These are phyloP conservation scores for Calendula officinalis DNA, from an alignment of 129 eudicot genomes.

Conservation along the genomic window DNA sequence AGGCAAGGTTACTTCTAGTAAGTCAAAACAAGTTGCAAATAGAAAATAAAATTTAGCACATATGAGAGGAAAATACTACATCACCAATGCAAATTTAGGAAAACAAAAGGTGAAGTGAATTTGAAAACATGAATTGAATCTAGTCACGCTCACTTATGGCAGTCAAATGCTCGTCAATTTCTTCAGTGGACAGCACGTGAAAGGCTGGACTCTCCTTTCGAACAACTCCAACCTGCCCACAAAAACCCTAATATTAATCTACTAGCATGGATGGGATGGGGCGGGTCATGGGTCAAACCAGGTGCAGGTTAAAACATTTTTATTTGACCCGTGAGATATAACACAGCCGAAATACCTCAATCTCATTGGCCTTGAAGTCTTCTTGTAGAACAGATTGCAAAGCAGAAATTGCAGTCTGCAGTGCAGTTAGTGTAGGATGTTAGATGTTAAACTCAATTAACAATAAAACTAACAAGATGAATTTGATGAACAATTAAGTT, in stretches of 20 bases:
- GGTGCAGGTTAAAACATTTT: no score
- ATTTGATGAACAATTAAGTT: not conserved
- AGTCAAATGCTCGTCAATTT: conserved; percentile 92
- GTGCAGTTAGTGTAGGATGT: conserved; percentile 4
- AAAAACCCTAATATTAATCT: not conserved
- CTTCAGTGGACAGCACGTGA: conserved; percentile 76
- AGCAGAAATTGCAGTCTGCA: conserved; percentile 95
- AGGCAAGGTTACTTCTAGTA: not conserved
- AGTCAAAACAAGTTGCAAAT: not conserved
- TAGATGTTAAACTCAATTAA: conserved; percentile 7
- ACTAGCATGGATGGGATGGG: not conserved
- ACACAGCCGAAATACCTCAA: conserved; percentile 50
- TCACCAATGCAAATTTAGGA: conserved; percentile 15
- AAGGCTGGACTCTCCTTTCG: conserved; percentile 69
- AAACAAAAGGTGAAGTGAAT: conserved; percentile 16
- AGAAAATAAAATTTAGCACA: not conserved
- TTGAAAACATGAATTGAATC: not conserved
- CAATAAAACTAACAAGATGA: not conserved
- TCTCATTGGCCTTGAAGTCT: conserved; percentile 97
- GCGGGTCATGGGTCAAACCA: not conserved
- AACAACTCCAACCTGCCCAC: conserved; percentile 91
- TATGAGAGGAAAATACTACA: conserved; percentile 13
- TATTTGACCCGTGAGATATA: no score
- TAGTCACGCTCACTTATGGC: conserved; percentile 96
- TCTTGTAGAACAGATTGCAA: conserved; percentile 95